Base-by-base conservation (phyloP, 495 filamentous ascomycete genomes). In the Penicillium nucicola region DNA sequence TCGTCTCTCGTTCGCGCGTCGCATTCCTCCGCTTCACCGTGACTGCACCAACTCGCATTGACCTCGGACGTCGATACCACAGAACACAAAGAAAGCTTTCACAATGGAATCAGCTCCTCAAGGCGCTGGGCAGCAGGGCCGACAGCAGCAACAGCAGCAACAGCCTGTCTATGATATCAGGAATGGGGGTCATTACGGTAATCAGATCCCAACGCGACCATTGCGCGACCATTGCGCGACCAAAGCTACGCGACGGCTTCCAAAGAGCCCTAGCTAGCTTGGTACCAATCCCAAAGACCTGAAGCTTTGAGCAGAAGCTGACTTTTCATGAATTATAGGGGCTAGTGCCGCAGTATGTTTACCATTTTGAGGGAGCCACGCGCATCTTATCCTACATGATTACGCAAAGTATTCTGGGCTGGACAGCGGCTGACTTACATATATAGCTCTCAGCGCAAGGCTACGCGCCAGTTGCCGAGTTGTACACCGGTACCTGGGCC, bases 401-500 rank as follows among this genome's bases (percentile, higher is more conserved):
- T 37, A 12, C 23, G 33, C 35, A 20, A 25, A 30, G 23, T 8
- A 30, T 20, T 14, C 41, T 15, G 12, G 23, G 18, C 13, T 28
- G 34, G 25, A 28, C 13, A 8, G 19, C 19, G 15, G 33, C 42
- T 57, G 42, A 52, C 48, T 52, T 61, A 37, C 55, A 50, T 42
- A 50, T n/a, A 38, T 66, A 86, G 84, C 80, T 89, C 55, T 83
- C 82, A 53, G 82, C 83, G 36, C 81, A 87, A 72, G 89, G 89
- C 45, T 89, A 86, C 68, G 88, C 87, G 38, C 90, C 91, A 22
- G 83, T 85, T 48, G 78, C 90, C 33, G 89, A 96, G 58, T 77
- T 96, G 53, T 97, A 96, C 69, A 89, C 87, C 5, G 92, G 92
- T 7, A 85, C 90, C 45, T 98, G 95, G 91, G 86, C 89, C 63